A percentile compares a stretch with the other conserved stretches of the same genome.
Evolutionary conservation across 164 flowering plant species (phyloP).

Genomic region (Saururus chinensis): DNA sequence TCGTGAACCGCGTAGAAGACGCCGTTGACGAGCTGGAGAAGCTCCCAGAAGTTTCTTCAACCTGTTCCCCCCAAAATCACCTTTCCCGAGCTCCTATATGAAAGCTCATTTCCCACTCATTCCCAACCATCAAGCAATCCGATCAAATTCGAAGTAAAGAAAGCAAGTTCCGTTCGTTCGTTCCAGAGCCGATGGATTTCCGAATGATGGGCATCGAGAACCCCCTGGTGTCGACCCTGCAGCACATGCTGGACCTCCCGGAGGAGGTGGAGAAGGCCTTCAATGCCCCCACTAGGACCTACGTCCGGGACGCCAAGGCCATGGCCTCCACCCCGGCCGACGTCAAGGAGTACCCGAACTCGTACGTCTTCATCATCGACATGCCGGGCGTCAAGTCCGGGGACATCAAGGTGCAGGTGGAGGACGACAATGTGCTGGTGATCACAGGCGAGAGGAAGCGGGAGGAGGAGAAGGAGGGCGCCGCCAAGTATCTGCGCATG

Average conservation of each 20-base stretch:
- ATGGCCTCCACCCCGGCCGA: constrained; percentile 58
- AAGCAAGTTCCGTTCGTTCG: not conserved
- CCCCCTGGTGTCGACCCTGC: constrained; percentile 31
- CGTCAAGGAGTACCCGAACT: constrained; percentile 34
- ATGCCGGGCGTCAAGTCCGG: constrained; percentile 52
- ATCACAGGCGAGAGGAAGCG: constrained; percentile 40
- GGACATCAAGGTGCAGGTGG: constrained; percentile 42
- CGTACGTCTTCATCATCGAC: constrained; percentile 41
- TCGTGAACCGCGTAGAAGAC: not conserved
- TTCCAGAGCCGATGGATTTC: constrained; percentile 25
- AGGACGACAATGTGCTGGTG: constrained; percentile 32
- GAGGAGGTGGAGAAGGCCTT: constrained; percentile 21
- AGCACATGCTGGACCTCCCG: constrained; percentile 26
- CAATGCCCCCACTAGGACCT: constrained; percentile 29
- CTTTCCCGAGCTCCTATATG: not conserved
- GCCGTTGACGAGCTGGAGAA: not conserved
- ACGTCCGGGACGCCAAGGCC: constrained; percentile 57
- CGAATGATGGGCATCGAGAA: constrained; percentile 30
- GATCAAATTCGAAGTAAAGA: not conserved
- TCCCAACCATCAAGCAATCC: not conserved
- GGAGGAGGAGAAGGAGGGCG: constrained; percentile 36
- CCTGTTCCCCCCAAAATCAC: not conserved
- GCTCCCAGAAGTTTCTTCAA: not conserved
- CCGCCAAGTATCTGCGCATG: constrained; percentile 44
- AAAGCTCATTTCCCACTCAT: not conserved